Percentiles rank a stretch among this genome's conserved stretches.
Evolutionary conservation across 768 basidiomycete genomes (phyloP).

Genomic region (Dendrothele bispora): DNA sequence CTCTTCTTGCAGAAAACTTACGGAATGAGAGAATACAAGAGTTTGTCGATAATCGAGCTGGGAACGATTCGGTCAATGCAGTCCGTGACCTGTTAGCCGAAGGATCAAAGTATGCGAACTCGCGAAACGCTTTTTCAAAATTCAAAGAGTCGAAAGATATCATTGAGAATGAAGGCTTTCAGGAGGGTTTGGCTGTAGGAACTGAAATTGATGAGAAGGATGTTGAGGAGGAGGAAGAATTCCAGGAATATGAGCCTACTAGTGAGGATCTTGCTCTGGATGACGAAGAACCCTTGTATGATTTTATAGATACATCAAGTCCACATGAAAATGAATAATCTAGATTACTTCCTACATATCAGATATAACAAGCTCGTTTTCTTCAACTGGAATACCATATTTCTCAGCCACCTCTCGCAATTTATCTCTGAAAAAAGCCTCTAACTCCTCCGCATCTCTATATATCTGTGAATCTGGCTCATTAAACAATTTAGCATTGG

Average conservation of each 20-base stretch:
- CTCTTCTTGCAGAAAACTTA: conserved; percentile 3
- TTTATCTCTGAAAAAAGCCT: background rate
- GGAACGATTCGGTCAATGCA: background rate
- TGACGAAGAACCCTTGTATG: conserved; percentile 10
- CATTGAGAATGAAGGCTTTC: background rate
- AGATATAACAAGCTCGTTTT: too few species aligned
- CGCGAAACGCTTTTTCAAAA: conserved; percentile 9
- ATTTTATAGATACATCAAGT: too few species aligned
- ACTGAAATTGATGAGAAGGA: background rate
- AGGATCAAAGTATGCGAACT: conserved; percentile 11
- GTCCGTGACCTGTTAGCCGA: conserved; percentile 11
- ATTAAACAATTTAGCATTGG: conserved; percentile 7
- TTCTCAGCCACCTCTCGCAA: too few species aligned
- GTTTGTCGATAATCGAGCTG: conserved; percentile 5
- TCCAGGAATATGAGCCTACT: conserved; percentile 5
- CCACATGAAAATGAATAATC: too few species aligned
- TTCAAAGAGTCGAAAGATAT: conserved; percentile 6
- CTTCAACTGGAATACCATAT: too few species aligned
- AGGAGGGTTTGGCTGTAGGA: background rate
- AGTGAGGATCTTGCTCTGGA: conserved; percentile 9
- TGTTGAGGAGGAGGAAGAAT: background rate
- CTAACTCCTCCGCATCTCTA: conserved; percentile 1
- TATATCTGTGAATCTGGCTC: background rate
- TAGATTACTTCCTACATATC: too few species aligned
- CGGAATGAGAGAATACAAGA: conserved; percentile 8